Evolutionary conservation across 352 stramenopile genomes (phyloP).

Genomic region (Plasmopara halstedii): DNA sequence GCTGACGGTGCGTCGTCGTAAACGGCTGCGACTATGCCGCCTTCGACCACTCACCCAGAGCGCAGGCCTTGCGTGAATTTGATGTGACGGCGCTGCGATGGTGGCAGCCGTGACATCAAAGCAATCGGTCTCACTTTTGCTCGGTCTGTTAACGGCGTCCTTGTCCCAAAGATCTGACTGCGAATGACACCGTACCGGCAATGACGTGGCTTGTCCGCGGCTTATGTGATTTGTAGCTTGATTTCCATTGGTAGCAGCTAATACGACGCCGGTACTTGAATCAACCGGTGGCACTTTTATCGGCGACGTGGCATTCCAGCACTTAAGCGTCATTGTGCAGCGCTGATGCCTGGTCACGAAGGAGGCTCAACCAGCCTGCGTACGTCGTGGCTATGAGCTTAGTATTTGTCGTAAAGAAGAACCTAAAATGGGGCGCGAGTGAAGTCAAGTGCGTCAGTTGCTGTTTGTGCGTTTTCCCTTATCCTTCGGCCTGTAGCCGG

Average conservation of each 20-base stretch:
- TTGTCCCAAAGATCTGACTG: slow-evolving; percentile 64
- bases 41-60: slow-evolving; percentile 36
- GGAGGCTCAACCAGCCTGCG: background rate
- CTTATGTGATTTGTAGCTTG: slow-evolving; percentile 11
- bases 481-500: slow-evolving; percentile 3
- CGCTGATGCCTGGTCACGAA: slow-evolving; percentile 3
- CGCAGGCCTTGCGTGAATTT: slow-evolving; percentile 30
- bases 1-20: slow-evolving; percentile 26
- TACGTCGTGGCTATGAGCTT: slow-evolving; percentile 3
- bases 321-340: slow-evolving; percentile 51
- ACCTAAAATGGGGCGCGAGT: slow-evolving; percentile 6
- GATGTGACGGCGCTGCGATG: slow-evolving; percentile 32
- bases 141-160: slow-evolving; percentile 30
- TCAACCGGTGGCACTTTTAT: slow-evolving; percentile 21
- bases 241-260: slow-evolving; percentile 8
- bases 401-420: background rate
- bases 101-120: slow-evolving; percentile 34
- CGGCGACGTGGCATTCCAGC: slow-evolving; percentile 33
- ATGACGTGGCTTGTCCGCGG: slow-evolving; percentile 9
- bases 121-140: slow-evolving; percentile 28
- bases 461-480: background rate
- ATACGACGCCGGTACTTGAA: slow-evolving; percentile 16
- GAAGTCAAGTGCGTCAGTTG: background rate
- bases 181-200: slow-evolving; percentile 36
- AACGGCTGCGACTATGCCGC: slow-evolving; percentile 29